Conservation (phyloP, 1,139 yeast genomes). For the Saccharomyces pastorianus region DNA sequence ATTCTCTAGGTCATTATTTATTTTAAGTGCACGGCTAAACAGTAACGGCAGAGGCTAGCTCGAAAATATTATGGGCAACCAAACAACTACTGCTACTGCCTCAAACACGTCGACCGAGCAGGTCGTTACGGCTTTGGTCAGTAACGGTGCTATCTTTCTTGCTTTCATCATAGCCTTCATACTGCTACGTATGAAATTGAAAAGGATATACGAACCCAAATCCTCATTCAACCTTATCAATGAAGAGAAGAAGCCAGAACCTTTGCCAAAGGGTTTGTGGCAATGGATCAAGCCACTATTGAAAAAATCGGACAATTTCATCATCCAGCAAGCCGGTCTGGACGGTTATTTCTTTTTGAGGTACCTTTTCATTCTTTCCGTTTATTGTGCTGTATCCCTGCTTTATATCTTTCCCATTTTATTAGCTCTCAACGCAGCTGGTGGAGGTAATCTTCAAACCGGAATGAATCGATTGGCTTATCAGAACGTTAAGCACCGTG, state of each 20-base stretch:
- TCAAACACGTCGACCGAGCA: slow-evolving; percentile 52
- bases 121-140: slow-evolving; percentile 51
- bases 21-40: background rate
- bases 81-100: slow-evolving; percentile 8
- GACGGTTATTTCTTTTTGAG: slow-evolving; percentile 68
- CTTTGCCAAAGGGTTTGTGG: slow-evolving; percentile 54
- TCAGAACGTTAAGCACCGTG: slow-evolving; percentile 51
- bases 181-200: slow-evolving; percentile 45
- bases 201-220: slow-evolving; percentile 64
- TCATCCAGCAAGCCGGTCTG: slow-evolving; percentile 64
- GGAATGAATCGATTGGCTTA: slow-evolving; percentile 62
- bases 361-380: slow-evolving; percentile 43
- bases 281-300: slow-evolving; percentile 53
- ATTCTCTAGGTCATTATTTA: no score
- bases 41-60: background rate
- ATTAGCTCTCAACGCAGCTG: slow-evolving; percentile 55
- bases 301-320: slow-evolving; percentile 53
- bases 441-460: no score
- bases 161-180: slow-evolving; percentile 47
- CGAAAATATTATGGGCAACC: no score
- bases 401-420: slow-evolving; percentile 49
- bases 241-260: slow-evolving; percentile 53
- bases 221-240: slow-evolving; percentile 50
- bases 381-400: slow-evolving; percentile 34
- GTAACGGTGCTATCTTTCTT: slow-evolving; percentile 49